These are phyloP conservation scores for Acanthamoeba rhysodes DNA, from an alignment of 208 protist species.

Conservation along the genomic window DNA sequence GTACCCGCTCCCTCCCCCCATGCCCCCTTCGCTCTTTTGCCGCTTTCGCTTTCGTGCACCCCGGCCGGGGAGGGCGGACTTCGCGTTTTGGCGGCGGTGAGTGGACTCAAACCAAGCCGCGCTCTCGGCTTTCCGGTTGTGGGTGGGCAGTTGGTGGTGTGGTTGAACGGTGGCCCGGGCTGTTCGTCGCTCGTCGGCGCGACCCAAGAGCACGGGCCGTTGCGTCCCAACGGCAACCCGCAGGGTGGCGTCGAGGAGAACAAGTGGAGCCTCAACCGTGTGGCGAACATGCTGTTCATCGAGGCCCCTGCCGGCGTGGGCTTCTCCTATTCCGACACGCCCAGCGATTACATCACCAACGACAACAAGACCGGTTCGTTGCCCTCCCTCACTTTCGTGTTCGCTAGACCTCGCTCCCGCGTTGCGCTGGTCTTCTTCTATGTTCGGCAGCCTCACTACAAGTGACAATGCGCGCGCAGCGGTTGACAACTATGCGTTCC, in stretches of 20 bases:
- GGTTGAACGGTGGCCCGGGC: conserved; percentile 86
- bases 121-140: not conserved
- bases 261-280: conserved; percentile 63
- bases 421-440: not conserved
- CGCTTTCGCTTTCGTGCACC: not conserved
- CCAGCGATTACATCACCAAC: conserved; percentile 72
- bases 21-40: not conserved
- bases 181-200: conserved; percentile 82
- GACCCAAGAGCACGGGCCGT: conserved; percentile 83
- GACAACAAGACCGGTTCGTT: conserved; percentile 69
- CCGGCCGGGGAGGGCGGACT: too few relatives aligned
- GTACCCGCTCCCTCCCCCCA: conserved; percentile 5
- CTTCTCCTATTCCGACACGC: conserved; percentile 80
- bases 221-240: conserved; percentile 74
- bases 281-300: conserved; percentile 85
- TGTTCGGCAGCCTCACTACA: too few relatives aligned
- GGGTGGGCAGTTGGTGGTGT: conserved; percentile 83
- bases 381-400: too few relatives aligned
- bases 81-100: too few relatives aligned
- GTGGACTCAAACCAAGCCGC: not conserved
- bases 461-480: not conserved
- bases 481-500: conserved; percentile 79
- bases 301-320: conserved; percentile 83
- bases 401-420: not conserved
- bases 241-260: conserved; percentile 75